Evolutionary conservation across 2,329 filamentous ascomycete species (phyloP), one percentile per base, ranked within the genome.

Genomic region (Neopestalotiopsis rosae): DNA sequence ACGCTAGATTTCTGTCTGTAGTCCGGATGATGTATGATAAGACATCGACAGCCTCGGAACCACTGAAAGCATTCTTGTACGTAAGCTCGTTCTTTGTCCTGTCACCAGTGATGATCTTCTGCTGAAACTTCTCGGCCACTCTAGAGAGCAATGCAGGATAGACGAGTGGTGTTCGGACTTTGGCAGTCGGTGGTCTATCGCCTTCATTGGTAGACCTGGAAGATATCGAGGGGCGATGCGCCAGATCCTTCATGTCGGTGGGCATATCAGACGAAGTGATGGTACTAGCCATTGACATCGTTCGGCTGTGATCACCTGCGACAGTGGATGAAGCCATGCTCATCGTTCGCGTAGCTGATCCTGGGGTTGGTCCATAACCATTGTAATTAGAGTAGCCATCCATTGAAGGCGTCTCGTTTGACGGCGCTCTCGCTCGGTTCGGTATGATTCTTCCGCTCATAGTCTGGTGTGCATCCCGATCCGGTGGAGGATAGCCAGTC

Each of bases 1-100:
- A 85, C 12, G 96, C 96, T 70, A 99, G 85, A 78, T 99, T 99
- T 69, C 96, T 90, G 81, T 99, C 96, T 0, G 94, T 97, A 1
- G 96, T 99, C 77, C 97, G 92, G 80, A 99, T 98, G 73, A 99
- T 98, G 78, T 97, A 97, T 1, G 94, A 94, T 72, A 99, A 92
- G 69, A 98, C 88, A 79, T 99, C 96, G 24, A 99, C 96, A 24
- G 96, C 95, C 79, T 99, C 96, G 30, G 94, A 92, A 73, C 96
- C 96, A 70, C 94, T 97, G 79, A 99, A 99, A 3, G 95, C 94
- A 81, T 96, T 97, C 80, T 97, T 97, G 84, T 99, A 99, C 2
- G 95, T 94, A 70, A 99, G 85, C 68, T 95, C 95, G 85, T 99
- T 98, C 86, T 99, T 99, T 72, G 94, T 94, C 71, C 95, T 90